Base-by-base conservation (phyloP, 2,329 filamentous ascomycete species). In the Capronia americana region DNA sequence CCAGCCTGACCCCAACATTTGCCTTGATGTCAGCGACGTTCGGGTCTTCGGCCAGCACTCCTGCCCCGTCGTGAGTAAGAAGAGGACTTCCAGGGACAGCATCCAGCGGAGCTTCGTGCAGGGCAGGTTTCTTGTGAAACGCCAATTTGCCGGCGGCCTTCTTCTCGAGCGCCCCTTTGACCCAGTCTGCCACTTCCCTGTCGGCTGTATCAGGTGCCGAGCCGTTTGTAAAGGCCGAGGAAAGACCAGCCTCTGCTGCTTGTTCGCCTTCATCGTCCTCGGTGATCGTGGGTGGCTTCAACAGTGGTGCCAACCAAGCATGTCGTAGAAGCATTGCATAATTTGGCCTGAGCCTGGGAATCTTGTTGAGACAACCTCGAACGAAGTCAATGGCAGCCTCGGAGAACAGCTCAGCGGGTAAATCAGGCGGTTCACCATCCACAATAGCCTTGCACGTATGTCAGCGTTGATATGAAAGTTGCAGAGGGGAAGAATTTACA, bases 241-340 rank as follows among this genome's bases (percentile, higher is more conserved):
- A 67, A 69, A 72, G 74, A 24, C 71, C 71, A 55, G 77, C 77
- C 2, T 81, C 82, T 12, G 79, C 72, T 20, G 73, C 81, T 46
- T 81, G 79, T 51, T 86, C 85, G 48, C 90, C 88, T 74, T 92
- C 90, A 17, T 86, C 86, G 74, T 88, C 89, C 77, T 92, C 89
- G 0, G 85, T 79, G 67, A 93, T 92, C 1, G 88, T 90, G n/a
- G 88, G 85, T 1, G 92, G 92, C 72, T 93, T 91, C 69, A 89
- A 86, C 44, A 97, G 83, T 0, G 87, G 84, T 8, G 88, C 85
- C 4, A 99, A 85, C 95, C 95, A 99, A 30, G 92, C 88, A 75
- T 98, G 94, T 73, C 92, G 88, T 11, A 99, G 85, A 4, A 99
- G 86, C 84, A 92, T 93, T 59, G 90, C 88, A 76, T 99, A 99